These are phyloP conservation scores for Zygosaccharomyces sapae DNA, from an alignment of 1,139 yeast genomes.

Conservation along the genomic window DNA sequence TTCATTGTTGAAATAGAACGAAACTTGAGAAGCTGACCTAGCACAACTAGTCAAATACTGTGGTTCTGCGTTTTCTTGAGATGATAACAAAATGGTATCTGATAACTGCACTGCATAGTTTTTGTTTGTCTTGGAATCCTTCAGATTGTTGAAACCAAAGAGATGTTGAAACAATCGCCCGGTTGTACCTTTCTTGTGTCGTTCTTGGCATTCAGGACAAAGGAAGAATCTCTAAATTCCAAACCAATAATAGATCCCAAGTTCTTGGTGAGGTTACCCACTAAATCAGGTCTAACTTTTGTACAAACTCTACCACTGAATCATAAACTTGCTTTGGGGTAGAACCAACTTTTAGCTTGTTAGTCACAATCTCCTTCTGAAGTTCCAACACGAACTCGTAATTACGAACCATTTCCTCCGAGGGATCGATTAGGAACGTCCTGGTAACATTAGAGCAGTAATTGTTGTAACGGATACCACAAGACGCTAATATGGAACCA, in stretches of 20 bases:
- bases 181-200: constrained; percentile 57
- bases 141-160: constrained; percentile 73
- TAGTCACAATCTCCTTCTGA: constrained; percentile 55
- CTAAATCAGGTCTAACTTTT: constrained; percentile 60
- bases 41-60: constrained; percentile 69
- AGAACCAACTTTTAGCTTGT: constrained; percentile 61
- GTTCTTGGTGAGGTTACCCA: constrained; percentile 64
- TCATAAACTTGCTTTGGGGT: constrained; percentile 63
- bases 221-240: constrained; percentile 79
- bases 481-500: constrained; percentile 77
- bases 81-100: constrained; percentile 71
- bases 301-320: constrained; percentile 57
- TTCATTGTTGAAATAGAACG: constrained; percentile 82
- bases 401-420: constrained; percentile 69
- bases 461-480: constrained; percentile 83
- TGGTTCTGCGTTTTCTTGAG: constrained; percentile 53
- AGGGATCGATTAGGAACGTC: constrained; percentile 87
- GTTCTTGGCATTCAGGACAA: constrained; percentile 69
- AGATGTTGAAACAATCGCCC: constrained; percentile 72
- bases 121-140: constrained; percentile 46
- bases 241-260: constrained; percentile 90
- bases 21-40: constrained; percentile 66
- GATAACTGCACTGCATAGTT: constrained; percentile 70
- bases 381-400: constrained; percentile 72
- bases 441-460: constrained; percentile 88